Base-by-base conservation (phyloP, 345 rosid species). In the Cochlearia excelsa region DNA sequence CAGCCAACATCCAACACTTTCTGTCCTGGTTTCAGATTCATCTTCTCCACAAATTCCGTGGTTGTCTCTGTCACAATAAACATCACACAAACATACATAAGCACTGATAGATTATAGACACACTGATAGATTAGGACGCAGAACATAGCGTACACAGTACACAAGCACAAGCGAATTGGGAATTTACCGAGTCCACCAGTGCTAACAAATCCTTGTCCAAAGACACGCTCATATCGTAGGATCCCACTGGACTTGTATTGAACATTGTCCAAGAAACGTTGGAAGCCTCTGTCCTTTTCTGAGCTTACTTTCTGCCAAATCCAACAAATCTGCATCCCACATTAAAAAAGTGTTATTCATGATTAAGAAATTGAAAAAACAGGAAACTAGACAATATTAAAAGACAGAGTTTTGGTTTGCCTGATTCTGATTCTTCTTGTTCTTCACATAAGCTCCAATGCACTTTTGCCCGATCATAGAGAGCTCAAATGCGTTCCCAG, bases 1-100 rank as follows among this genome's bases (percentile, higher is more conserved):
- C 99, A 90, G 39, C 99, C 99, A 74, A 90, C 97, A 81, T 94
- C 99, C 7, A 94, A 78, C 66, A 94, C 96, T 72, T 82, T 94
- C 75, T 87, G 97, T 44, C 96, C 93, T 54, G 91, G 85, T 70
- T 78, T 88, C 41, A 94, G 90, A 65, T 86, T 75, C 82, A 94
- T 80, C 69, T 76, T 87, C 57, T 67, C 87, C 69, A 90, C 97
- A 76, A 94, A 90, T 55, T 94, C 99, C 76, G 83, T 90, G 2
- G 99, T 94, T 52, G 97, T 94, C 62, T 85, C 99, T 94, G 93
- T 72, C 0, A 29, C 69, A 77, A 65, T 53, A 70, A 62, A 59
- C 46, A 52, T 2, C 29, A 58, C 46, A 60, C 54, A 58, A 26
- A 43, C 30, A 30, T 41, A 54, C 28, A 3, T 46, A 10, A 46